Evolutionary conservation across 257 asterid genomes (phyloP).

Genomic region (Ligustrum vulgare): DNA sequence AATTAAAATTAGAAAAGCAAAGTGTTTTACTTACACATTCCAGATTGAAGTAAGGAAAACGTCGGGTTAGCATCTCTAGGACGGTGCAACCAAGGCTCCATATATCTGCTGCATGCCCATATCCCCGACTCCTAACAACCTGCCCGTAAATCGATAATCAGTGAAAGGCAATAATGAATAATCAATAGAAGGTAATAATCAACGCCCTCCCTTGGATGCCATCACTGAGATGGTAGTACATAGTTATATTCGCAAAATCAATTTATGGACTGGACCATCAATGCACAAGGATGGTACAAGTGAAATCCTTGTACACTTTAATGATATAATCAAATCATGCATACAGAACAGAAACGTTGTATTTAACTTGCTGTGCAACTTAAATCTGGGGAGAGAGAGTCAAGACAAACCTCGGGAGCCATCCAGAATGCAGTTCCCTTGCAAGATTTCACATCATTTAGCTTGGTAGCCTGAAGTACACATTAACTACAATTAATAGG

Average conservation of each 20-base stretch:
- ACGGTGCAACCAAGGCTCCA: constrained; percentile 99
- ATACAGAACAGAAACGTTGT: neutral
- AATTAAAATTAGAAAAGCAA: neutral
- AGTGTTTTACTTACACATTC: constrained; percentile 54
- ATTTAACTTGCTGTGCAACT: neutral
- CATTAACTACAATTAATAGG: neutral
- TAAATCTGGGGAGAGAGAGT: constrained; percentile 5
- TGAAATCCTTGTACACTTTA: neutral
- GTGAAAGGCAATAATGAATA: too few relatives aligned
- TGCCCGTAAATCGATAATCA: constrained; percentile 29
- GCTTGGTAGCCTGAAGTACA: constrained; percentile 67
- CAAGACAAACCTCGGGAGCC: constrained; percentile 93
- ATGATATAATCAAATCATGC: neutral
- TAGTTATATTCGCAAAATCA: neutral
- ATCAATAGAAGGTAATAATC: neutral
- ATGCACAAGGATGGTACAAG: neutral
- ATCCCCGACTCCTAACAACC: constrained; percentile 82
- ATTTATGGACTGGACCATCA: neutral
- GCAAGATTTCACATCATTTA: constrained; percentile 91
- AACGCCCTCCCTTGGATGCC: neutral
- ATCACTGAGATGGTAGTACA: neutral
- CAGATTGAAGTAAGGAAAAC: constrained; percentile 67
- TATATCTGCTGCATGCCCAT: constrained; percentile 93
- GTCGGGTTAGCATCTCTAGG: constrained; percentile 85
- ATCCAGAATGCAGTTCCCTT: constrained; percentile 97